Conservation (phyloP, 2,329 filamentous ascomycete species). For the Fusarium heterosporum region DNA sequence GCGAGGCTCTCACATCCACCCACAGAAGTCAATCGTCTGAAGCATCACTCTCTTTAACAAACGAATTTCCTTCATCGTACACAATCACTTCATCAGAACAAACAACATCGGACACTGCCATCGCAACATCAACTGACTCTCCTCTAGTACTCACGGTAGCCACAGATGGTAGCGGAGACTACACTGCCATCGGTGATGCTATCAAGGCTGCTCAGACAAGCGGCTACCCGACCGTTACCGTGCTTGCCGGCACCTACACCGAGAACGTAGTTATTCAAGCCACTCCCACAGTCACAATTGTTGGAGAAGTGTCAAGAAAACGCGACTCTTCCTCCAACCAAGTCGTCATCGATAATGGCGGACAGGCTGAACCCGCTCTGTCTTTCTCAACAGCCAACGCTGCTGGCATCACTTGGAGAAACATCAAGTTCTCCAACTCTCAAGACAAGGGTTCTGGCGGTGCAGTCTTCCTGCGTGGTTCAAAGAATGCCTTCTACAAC, state of each 20-base stretch:
- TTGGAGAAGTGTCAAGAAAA: slow-evolving; percentile 53
- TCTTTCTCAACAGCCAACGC: slow-evolving; percentile 7
- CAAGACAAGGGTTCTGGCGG: not conserved
- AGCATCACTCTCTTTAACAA: slow-evolving; percentile 12
- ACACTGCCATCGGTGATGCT: slow-evolving; percentile 58
- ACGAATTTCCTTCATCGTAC: slow-evolving; percentile 22
- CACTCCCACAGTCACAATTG: slow-evolving; percentile 56
- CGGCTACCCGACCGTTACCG: slow-evolving; percentile 56
- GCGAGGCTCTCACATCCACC: not conserved
- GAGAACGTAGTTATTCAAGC: slow-evolving; percentile 56
- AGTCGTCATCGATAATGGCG: slow-evolving; percentile 35
- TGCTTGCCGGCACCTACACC: slow-evolving; percentile 59
- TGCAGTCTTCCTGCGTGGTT: slow-evolving; percentile 18
- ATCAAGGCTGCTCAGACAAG: slow-evolving; percentile 56
- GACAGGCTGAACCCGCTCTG: slow-evolving; percentile 3
- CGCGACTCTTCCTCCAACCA: slow-evolving; percentile 18
- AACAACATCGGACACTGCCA: slow-evolving; percentile 20
- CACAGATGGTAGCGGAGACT: slow-evolving; percentile 57
- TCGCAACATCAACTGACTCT: slow-evolving; percentile 35
- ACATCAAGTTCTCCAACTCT: slow-evolving; percentile 40
- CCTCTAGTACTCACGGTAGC: slow-evolving; percentile 56
- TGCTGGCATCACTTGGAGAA: slow-evolving; percentile 30
- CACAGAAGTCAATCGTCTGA: not conserved
- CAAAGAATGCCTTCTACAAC: slow-evolving; percentile 51
- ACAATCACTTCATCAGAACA: slow-evolving; percentile 18